These are phyloP conservation scores for Umbelopsis vinacea DNA, from an alignment of 192 early-diverging fungal species.

Conservation along the genomic window DNA sequence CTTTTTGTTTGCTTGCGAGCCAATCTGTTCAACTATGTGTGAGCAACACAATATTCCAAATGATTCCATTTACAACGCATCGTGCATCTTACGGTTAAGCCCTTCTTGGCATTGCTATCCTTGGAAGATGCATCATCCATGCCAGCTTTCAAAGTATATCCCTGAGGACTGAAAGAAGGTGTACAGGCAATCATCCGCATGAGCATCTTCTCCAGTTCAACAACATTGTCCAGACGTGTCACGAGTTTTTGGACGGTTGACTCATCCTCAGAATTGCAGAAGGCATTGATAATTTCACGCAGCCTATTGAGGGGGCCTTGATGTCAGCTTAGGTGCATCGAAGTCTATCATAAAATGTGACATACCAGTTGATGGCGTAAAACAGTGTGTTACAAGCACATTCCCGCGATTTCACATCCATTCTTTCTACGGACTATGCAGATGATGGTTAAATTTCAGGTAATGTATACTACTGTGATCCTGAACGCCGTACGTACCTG, in stretches of 20 bases:
- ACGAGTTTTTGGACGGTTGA: slow-evolving; percentile 45
- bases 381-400: slow-evolving; percentile 42
- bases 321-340: background rate
- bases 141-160: background rate
- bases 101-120: background rate
- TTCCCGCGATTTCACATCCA: slow-evolving; percentile 15
- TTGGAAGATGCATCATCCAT: background rate
- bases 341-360: background rate
- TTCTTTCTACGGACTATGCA: background rate
- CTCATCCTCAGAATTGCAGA: slow-evolving; percentile 42
- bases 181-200: slow-evolving; percentile 9
- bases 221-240: slow-evolving; percentile 47
- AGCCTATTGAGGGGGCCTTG: slow-evolving; percentile 53
- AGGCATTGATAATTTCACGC: slow-evolving; percentile 72
- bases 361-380: slow-evolving; percentile 60
- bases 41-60: background rate
- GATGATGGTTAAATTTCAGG: background rate
- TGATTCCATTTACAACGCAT: background rate
- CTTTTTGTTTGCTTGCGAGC: background rate
- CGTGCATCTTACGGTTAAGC: background rate
- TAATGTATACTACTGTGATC: slow-evolving; percentile 29
- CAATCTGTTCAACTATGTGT: background rate
- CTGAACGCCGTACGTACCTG: slow-evolving; percentile 29
- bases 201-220: slow-evolving; percentile 42
- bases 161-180: background rate